Base-by-base conservation (phyloP, 202 grass and related monocot genomes). In the Tripidium arundinaceum region DNA sequence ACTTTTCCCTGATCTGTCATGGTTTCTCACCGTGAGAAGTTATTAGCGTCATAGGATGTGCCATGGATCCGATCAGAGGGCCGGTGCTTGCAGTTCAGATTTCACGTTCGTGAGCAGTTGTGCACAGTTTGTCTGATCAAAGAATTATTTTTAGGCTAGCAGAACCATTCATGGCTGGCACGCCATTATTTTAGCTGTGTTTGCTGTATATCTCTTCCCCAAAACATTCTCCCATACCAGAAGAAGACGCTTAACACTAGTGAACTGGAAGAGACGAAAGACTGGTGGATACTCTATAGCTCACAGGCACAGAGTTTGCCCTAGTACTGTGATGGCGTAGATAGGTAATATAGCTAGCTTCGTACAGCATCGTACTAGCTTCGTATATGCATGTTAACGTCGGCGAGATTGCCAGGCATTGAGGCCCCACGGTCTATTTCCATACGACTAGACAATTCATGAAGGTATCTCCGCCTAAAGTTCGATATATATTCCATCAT, bases 391-490 rank as follows among this genome's bases (percentile, higher is more conserved):
- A 43, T 26, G 66, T 27, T 61, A 21, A 67, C 46, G 41, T 65
- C 62, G 46, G 34, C 45, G 52, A 52, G 10, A 5, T 75, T 12
- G 42, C 5, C 82, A 72, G 61, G 75, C 11, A 34, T 33, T 1
- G 15, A 2, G 46, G 45, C 12, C 81, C 67, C 70, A 18, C 57
- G 4, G 31, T 31, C 58, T 25, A 41, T 38, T 11, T 11, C 64
- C 36, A 12, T 11, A 25, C 63, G 93, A 91, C 74, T 83, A 76
- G 87, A 93, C 90, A 87, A 97, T 60, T 83, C 93, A 72, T n/a
- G 65, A 61, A 34, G 73, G 65, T 37, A 58, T 82, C 85, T 57
- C 43, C 13, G 6, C 14, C n/a, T n/a, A 57, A 71, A 54, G 39
- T 22, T 31, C 19, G 25, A 26, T 15, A 8, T n/a, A 54, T 67